These are phyloP conservation scores for Clitoria ternatea DNA, from an alignment of 306 rosid species.

Conservation along the genomic window DNA sequence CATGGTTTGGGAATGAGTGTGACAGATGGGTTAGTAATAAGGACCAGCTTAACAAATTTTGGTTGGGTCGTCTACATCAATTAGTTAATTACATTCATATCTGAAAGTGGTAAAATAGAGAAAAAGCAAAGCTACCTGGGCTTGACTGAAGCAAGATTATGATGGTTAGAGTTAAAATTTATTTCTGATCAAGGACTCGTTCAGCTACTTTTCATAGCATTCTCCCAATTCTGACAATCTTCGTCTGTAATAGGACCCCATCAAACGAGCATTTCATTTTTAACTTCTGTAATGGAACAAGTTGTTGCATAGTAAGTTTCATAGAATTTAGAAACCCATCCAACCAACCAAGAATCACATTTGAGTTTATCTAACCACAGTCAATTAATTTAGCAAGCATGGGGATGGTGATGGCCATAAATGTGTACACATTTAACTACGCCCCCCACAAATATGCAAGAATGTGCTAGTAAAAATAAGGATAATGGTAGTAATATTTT, in stretches of 20 bases:
- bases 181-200: neutral
- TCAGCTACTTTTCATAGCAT: neutral
- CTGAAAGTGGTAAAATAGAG: slow-evolving; percentile 8
- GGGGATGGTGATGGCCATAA: slow-evolving; percentile 24
- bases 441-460: neutral
- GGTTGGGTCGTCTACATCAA: slow-evolving; percentile 43
- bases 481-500: neutral
- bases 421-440: slow-evolving; percentile 13
- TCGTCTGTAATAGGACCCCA: neutral
- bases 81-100: slow-evolving; percentile 10
- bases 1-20: no score
- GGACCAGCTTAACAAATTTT: slow-evolving; percentile 22
- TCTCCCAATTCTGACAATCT: neutral
- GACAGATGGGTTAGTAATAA: slow-evolving; percentile 4
- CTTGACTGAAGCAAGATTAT: neutral
- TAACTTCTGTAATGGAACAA: neutral
- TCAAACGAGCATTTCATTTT: neutral
- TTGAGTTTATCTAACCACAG: neutral
- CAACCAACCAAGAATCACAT: neutral
- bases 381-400: slow-evolving; percentile 14
- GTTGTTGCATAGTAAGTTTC: neutral
- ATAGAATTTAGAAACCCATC: neutral
- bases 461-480: neutral
- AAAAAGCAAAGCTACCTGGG: neutral
- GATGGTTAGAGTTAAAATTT: neutral